These are phyloP conservation scores for Globisporangium radiosum DNA, from an alignment of 352 stramenopile species.

Conservation along the genomic window DNA sequence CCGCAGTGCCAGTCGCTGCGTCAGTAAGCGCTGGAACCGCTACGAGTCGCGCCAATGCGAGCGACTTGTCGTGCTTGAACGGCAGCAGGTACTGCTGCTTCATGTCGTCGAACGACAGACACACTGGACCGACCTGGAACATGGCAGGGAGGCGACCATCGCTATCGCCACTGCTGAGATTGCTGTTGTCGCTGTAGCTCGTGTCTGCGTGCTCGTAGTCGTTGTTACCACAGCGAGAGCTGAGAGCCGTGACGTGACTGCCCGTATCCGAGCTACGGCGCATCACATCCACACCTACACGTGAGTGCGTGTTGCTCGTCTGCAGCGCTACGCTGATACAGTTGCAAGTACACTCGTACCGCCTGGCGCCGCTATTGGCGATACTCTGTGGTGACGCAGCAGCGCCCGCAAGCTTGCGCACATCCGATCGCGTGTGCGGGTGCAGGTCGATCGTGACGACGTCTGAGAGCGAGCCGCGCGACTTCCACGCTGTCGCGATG, in stretches of 20 bases:
- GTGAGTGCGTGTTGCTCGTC: neutral
- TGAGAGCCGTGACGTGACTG: neutral
- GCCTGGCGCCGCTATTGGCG: too few relatives aligned
- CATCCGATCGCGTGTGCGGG: slow-evolving; percentile 10
- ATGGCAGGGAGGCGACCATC: slow-evolving; percentile 1
- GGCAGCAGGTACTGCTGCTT: slow-evolving; percentile 62
- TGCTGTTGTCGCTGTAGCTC: neutral
- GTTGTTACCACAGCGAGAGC: neutral
- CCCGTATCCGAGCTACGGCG: too few relatives aligned
- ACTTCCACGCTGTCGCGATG: slow-evolving; percentile 51
- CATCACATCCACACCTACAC: too few relatives aligned
- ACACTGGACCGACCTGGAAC: slow-evolving; percentile 44
- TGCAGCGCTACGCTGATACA: neutral
- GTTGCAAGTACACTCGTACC: too few relatives aligned
- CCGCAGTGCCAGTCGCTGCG: slow-evolving; percentile 1
- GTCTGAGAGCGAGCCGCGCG: slow-evolving; percentile 42
- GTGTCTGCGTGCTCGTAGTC: neutral
- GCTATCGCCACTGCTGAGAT: neutral
- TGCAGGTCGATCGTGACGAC: slow-evolving; percentile 51
- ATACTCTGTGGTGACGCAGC: too few relatives aligned
- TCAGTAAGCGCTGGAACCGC: slow-evolving; percentile 21
- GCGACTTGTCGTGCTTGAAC: slow-evolving; percentile 38
- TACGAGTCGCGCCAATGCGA: slow-evolving; percentile 19
- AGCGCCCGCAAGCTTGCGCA: neutral
- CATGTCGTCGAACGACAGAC: slow-evolving; percentile 68